A percentile compares a stretch with the other conserved stretches of the same genome.
Evolutionary conservation across 305 asterid genomes (phyloP).

Genomic region (Solanum hybrid): DNA sequence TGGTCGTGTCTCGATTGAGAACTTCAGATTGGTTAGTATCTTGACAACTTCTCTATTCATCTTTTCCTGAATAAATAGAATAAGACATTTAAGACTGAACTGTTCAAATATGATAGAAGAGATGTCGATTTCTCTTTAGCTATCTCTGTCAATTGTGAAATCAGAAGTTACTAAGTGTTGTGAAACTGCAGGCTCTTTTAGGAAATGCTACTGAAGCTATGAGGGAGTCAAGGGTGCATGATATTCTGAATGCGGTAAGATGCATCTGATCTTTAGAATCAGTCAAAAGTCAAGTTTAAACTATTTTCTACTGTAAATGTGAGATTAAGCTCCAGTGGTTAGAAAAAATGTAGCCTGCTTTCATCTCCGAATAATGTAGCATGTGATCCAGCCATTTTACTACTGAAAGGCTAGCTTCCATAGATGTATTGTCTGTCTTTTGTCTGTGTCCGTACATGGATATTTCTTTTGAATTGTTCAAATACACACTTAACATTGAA

Average conservation of each 20-base stretch:
- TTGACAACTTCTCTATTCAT: background rate
- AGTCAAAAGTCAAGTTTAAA: background rate
- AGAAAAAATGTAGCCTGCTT: background rate
- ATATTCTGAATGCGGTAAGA: slow-evolving; percentile 65
- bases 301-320: background rate
- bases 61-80: background rate
- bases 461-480: background rate
- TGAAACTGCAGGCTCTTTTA: slow-evolving; percentile 59
- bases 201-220: slow-evolving; percentile 76
- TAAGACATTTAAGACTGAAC: background rate
- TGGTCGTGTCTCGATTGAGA: slow-evolving; percentile 62
- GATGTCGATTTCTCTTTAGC: background rate
- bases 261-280: background rate
- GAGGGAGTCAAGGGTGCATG: slow-evolving; percentile 80
- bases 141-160: background rate
- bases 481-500: background rate
- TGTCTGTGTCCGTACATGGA: background rate
- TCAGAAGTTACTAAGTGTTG: background rate
- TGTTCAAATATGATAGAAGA: background rate
- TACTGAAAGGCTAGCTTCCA: background rate
- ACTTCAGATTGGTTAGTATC: slow-evolving; percentile 61
- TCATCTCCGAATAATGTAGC: background rate
- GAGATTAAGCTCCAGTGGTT: background rate
- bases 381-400: background rate
- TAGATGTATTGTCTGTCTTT: background rate